Conservation (phyloP, 2,329 filamentous ascomycete genomes). For the Aureobasidium sp. region DNA sequence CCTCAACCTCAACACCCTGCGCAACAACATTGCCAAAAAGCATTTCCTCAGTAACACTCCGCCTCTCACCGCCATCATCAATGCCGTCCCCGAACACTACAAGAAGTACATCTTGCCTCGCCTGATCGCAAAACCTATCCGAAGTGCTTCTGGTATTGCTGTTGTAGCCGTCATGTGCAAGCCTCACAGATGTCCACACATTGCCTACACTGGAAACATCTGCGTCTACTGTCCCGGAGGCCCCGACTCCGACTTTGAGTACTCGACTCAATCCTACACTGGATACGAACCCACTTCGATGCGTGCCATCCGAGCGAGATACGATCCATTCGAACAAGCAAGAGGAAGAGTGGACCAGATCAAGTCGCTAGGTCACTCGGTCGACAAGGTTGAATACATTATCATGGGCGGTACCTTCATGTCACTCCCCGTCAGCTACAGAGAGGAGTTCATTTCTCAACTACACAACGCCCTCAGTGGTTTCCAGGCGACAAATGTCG, state of each 20-base stretch:
- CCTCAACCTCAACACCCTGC: constrained; percentile 83
- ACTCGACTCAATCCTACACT: constrained; percentile 97
- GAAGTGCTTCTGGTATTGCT: constrained; percentile 91
- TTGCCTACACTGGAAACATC: constrained; percentile 97
- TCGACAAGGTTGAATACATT: constrained; percentile 99
- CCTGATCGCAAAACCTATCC: constrained; percentile 91
- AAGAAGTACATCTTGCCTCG: constrained; percentile 98
- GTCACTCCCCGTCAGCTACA: constrained; percentile 82
- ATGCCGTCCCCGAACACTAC: constrained; percentile 97
- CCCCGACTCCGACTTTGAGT: constrained; percentile 97
- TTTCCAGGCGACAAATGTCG: constrained; percentile 88
- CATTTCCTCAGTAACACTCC: constrained; percentile 82
- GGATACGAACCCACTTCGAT: constrained; percentile 98
- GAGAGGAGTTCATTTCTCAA: constrained; percentile 89
- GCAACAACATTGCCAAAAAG: constrained; percentile 84
- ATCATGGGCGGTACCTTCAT: constrained; percentile 99
- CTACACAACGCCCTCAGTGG: constrained; percentile 95
- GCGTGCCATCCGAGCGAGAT: constrained; percentile 92
- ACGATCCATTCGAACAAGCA: constrained; percentile 97
- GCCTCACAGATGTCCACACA: constrained; percentile 93
- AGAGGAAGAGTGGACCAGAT: constrained; percentile 94
- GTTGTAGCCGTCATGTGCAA: constrained; percentile 99
- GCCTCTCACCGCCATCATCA: constrained; percentile 91
- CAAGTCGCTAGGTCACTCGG: constrained; percentile 87
- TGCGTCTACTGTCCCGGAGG: constrained; percentile 98